Evolutionary conservation across 129 eudicot species (phyloP).

Genomic region (Solidago caesia): DNA sequence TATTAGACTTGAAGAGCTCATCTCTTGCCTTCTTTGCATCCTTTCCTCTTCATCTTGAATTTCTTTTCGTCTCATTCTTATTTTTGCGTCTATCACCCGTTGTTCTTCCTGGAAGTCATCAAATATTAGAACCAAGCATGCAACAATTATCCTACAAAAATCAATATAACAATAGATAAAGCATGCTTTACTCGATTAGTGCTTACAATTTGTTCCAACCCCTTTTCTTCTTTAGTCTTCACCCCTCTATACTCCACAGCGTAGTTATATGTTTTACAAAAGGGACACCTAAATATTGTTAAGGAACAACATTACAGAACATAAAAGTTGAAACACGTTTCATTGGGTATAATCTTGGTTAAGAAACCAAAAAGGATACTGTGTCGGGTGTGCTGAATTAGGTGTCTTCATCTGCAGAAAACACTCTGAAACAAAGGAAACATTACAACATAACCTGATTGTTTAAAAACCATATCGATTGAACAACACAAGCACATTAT

Average conservation of each 20-base stretch:
- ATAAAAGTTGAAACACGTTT: not conserved
- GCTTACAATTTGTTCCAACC: slow-evolving; percentile 79
- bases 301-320: slow-evolving; percentile 26
- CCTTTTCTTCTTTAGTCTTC: slow-evolving; percentile 83
- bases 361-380: slow-evolving; percentile 52
- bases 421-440: slow-evolving; percentile 45
- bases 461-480: not conserved
- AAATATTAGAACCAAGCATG: not conserved
- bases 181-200: not conserved
- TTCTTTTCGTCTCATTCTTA: slow-evolving; percentile 80
- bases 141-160: not conserved
- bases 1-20: slow-evolving; percentile 44
- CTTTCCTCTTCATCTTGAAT: slow-evolving; percentile 66
- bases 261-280: slow-evolving; percentile 76
- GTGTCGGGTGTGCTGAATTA: slow-evolving; percentile 59
- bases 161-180: not conserved
- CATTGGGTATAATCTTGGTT: not conserved
- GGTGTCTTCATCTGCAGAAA: slow-evolving; percentile 86
- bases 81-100: slow-evolving; percentile 87
- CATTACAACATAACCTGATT: not conserved
- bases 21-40: slow-evolving; percentile 43
- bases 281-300: slow-evolving; percentile 67
- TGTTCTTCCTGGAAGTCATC: slow-evolving; percentile 65
- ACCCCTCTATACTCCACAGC: slow-evolving; percentile 92
- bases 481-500: not conserved